Conservation (phyloP, 108 stramenopile species). For the Schizochytrium sp. region DNA sequence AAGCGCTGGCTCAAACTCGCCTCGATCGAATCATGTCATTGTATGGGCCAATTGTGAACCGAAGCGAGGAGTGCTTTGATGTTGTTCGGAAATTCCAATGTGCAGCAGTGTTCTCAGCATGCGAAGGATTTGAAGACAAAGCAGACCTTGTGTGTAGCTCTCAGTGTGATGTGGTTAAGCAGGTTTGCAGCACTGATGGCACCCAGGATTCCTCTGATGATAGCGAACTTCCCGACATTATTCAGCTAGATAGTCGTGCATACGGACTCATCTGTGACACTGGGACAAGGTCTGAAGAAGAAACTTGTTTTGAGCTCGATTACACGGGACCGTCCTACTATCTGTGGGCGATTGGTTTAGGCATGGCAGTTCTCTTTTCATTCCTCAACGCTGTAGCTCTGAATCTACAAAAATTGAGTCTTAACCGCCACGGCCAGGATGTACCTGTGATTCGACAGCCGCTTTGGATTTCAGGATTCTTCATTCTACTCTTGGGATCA, state of each 20-base stretch:
- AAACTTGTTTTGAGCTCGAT: slow-evolving; percentile 43
- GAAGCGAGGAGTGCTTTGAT: slow-evolving; percentile 16
- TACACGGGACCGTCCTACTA: slow-evolving; percentile 45
- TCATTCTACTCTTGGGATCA: slow-evolving; percentile 65
- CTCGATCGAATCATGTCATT: neutral
- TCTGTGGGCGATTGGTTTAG: slow-evolving; percentile 42
- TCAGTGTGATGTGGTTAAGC: slow-evolving; percentile 10
- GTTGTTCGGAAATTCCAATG: slow-evolving; percentile 33
- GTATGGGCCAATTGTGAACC: slow-evolving; percentile 30
- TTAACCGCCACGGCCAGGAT: neutral
- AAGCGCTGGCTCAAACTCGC: neutral
- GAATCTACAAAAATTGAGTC: slow-evolving; percentile 50
- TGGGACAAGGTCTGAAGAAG: slow-evolving; percentile 26
- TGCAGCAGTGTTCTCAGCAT: slow-evolving; percentile 38
- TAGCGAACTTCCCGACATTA: neutral
- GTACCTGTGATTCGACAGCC: slow-evolving; percentile 65
- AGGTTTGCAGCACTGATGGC: neutral
- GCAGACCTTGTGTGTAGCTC: slow-evolving; percentile 2
- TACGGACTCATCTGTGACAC: slow-evolving; percentile 13
- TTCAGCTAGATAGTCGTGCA: slow-evolving; percentile 4
- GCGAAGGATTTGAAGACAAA: slow-evolving; percentile 39
- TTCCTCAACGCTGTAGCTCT: slow-evolving; percentile 53
- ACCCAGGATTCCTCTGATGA: slow-evolving; percentile 9
- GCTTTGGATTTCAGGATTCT: slow-evolving; percentile 70
- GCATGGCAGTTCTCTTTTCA: slow-evolving; percentile 33